A percentile compares a stretch with the other conserved stretches of the same genome.
Conservation (phyloP, 257 asterid genomes). For the Solanum piurae region DNA sequence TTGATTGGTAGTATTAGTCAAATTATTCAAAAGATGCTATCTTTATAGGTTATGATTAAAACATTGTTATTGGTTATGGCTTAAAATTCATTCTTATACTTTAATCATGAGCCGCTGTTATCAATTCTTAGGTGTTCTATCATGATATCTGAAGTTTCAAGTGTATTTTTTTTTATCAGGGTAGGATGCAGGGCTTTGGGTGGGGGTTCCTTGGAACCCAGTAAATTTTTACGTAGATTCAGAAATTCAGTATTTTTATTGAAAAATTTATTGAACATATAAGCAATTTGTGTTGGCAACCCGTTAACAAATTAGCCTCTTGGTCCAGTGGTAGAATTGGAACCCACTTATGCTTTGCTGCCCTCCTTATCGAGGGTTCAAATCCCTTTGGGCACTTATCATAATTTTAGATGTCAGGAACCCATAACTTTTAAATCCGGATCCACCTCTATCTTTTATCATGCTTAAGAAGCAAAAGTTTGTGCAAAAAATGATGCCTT, state of each 20-base stretch:
- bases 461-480: neutral
- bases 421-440: neutral
- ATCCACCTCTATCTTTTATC: neutral
- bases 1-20: neutral
- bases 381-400: neutral
- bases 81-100: no score
- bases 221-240: neutral
- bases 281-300: neutral
- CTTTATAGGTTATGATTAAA: neutral
- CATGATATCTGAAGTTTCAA: neutral
- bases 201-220: neutral
- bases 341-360: neutral
- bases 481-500: neutral
- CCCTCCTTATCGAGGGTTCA: neutral
- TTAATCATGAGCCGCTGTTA: neutral
- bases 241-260: neutral
- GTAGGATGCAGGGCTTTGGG: neutral
- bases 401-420: neutral
- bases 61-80: neutral
- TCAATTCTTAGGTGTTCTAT: neutral
- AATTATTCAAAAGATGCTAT: no score
- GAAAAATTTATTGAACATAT: neutral
- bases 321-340: neutral
- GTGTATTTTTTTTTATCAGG: neutral
- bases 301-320: neutral